Evolutionary conservation across 805 yeast genomes (phyloP), one percentile per base, ranked within the genome.

Genomic region (Kuraishia hungarica): DNA sequence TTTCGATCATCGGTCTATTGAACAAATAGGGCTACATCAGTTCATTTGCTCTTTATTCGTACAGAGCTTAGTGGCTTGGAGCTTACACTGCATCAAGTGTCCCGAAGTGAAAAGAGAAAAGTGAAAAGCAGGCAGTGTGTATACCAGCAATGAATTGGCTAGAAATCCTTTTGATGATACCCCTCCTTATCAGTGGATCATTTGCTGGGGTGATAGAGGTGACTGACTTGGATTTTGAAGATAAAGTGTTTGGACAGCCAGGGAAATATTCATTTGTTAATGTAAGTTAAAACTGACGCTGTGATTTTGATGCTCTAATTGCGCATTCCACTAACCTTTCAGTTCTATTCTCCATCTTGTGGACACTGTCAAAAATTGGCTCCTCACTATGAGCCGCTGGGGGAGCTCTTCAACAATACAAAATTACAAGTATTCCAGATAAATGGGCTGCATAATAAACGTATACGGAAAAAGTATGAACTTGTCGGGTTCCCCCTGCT

Each of bases 401-500:
- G 73, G 17, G 66, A 69, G 7, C 62, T 81, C 2, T 83, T 73
- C 61, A 70, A 75, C 35, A 67, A 69, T 50, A 63, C 72, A 3
- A 59, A 61, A 7, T 60, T 76, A 2, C 72, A 70, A 53, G 62
- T 75, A 2, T 69, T 69, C 26, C 72, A 67, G 58, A 61, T 73
- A 13, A 67, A 73, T 39, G 77, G 70, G 1, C 62, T 65, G 13
- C 55, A 60, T 13, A 71, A 71, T 58, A 64, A 62, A 43, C 62
- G 72, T 19, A 64, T 80, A 6, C 66, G 75, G 46, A 61, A 60
- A 39, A 63, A 74, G 51, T 80, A 80, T 56, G 60, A 62, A 17
- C 68, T 83, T 2, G 57, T 60, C 11, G 73, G 72, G 20, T 83
- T 71, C 62, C 89, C 89, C 1, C 69, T 77, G 0, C 56, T 83